Conservation (phyloP, 345 rosid species). For the Gossypium stocksii region DNA sequence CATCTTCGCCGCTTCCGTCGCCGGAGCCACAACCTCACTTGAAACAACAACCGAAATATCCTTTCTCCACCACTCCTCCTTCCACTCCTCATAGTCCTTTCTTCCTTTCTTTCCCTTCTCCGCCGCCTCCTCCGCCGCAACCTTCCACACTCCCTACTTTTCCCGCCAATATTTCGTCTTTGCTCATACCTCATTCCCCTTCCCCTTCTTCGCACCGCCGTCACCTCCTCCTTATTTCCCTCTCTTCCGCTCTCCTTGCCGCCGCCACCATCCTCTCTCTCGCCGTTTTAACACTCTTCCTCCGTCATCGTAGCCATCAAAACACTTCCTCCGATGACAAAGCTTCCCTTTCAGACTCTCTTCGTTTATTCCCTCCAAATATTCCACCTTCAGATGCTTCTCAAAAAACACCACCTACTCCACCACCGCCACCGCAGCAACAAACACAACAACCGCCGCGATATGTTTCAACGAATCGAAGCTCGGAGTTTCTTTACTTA, state of each 20-base stretch:
- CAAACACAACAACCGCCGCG: slow-evolving; percentile 31
- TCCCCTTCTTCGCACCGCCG: slow-evolving; percentile 29
- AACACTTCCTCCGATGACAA: slow-evolving; percentile 32
- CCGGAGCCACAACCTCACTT: slow-evolving; percentile 38
- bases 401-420: slow-evolving; percentile 3
- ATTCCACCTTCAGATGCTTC: slow-evolving; percentile 55
- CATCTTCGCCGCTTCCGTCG: slow-evolving; percentile 32
- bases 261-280: slow-evolving; percentile 45
- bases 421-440: slow-evolving; percentile 6
- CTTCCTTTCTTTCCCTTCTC: slow-evolving; percentile 38
- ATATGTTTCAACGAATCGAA: slow-evolving; percentile 38
- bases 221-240: slow-evolving; percentile 37
- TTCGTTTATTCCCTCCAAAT: slow-evolving; percentile 64
- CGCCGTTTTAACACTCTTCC: slow-evolving; percentile 38
- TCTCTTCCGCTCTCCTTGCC: slow-evolving; percentile 52
- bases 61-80: slow-evolving; percentile 38
- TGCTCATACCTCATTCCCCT: slow-evolving; percentile 53
- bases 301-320: slow-evolving; percentile 33
- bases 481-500: slow-evolving; percentile 82
- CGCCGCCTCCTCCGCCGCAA: slow-evolving; percentile 43
- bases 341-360: slow-evolving; percentile 44
- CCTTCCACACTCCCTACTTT: slow-evolving; percentile 50
- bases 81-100: slow-evolving; percentile 37
- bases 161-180: slow-evolving; percentile 88
- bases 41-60: slow-evolving; percentile 46